Base-by-base conservation (phyloP, 176 grass and related monocot species). In the Bromus sterilis region DNA sequence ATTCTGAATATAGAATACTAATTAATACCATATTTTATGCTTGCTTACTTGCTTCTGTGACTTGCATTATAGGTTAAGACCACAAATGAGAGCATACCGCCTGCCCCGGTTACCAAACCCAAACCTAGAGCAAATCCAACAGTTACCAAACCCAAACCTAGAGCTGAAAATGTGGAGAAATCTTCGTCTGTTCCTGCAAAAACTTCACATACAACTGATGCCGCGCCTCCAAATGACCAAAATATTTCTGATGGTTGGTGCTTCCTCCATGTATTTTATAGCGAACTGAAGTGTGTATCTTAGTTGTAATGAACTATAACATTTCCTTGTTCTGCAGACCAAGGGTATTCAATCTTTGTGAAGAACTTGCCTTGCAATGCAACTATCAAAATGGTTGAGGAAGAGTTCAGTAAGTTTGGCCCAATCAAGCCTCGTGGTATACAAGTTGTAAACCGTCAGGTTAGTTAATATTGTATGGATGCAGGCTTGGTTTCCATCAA, bases 371-470 rank as follows among this genome's bases (percentile, higher is more conserved):
- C 96, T 70, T 59, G 20, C 4, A 66, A 95, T 39, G 88, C 86
- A 66, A 93, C 88, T n/a, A 61, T 56, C 70, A 76, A 91, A 43
- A 85, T 94, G 51, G 87, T 98, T 43, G 90, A 82, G 39, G 76
- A 91, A 36, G 79, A 89, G 35, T 98, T 94, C 76, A 91, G 61
- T 56, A 95, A 78, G 83, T 98, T 93, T 69, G 95, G 95, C 70
- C 23, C 88, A 61, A 89, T 98, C 81, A 95, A 94, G 46, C 84
- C 86, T 82, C 79, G 79, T 71, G 90, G 95, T 77, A 76, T 98
- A 49, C 93, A 98, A 95, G 96, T 98, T 55, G 87, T 83, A 80
- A 90, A 89, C 56, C 82, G 79, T 76, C 91, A 87, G 90, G 93
- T 98, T 70, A 53, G 90, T 76, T 31, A 15, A 66, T 36, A 21